phyloP scores from a whole-genome alignment of 257 asterid genomes.

The Leonotis leonurus region DNA sequence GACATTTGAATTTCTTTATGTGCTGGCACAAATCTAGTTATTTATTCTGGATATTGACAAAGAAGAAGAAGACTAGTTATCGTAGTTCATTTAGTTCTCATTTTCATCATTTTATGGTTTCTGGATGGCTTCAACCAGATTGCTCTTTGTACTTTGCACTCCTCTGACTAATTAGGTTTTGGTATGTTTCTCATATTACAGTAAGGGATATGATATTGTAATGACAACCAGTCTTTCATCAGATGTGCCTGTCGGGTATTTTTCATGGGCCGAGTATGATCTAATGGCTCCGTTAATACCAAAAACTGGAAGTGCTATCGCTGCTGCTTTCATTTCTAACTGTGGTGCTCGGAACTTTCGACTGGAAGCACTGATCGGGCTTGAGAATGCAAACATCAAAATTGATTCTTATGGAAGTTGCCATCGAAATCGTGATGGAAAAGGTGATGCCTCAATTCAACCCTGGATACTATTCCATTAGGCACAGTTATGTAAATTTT shows the following conservation, averaged over 20 bases:
- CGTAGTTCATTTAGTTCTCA: not conserved
- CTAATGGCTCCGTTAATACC: conserved; percentile 90
- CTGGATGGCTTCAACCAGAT: not conserved
- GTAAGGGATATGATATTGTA: conserved; percentile 72
- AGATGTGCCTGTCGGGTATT: conserved; percentile 98
- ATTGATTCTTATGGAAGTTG: conserved; percentile 94
- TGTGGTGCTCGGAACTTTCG: conserved; percentile 93
- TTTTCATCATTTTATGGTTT: not conserved
- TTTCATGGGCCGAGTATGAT: conserved; percentile 97
- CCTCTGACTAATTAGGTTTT: conserved; percentile 2
- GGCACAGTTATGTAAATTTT: no score
- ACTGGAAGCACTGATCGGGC: conserved; percentile 74
- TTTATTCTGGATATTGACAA: not conserved
- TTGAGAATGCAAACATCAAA: conserved; percentile 58
- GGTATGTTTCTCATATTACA: conserved; percentile 20
- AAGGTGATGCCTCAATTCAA: conserved; percentile 37
- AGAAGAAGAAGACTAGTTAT: not conserved
- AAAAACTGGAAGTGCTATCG: conserved; percentile 64
- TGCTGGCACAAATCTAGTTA: not conserved
- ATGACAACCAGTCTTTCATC: conserved; percentile 99
- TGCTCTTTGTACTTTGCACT: not conserved
- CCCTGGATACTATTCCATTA: no score
- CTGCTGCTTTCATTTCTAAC: conserved; percentile 97
- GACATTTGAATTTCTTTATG: not conserved
- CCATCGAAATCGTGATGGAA: conserved; percentile 72